Conservation (phyloP, 768 basidiomycete species). For the Mycena rosella region DNA sequence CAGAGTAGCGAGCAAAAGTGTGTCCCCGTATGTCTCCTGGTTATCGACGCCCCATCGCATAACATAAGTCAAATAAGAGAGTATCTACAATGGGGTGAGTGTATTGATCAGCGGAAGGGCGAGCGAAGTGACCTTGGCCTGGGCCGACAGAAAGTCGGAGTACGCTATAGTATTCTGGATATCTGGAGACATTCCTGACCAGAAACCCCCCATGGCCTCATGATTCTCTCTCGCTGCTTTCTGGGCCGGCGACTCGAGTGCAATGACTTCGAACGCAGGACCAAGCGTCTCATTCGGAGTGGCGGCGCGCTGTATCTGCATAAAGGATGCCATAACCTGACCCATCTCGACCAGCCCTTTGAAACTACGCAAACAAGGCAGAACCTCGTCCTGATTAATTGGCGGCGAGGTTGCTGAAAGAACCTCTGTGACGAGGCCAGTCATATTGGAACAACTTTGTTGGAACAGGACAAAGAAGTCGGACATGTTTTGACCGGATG, state of each 20-base stretch:
- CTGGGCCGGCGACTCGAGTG: slow-evolving; percentile 86
- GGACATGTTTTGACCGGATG: slow-evolving; percentile 78
- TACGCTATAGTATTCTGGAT: slow-evolving; percentile 83
- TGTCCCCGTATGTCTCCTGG: slow-evolving; percentile 82
- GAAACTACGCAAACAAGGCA: slow-evolving; percentile 88
- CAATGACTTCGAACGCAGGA: slow-evolving; percentile 84
- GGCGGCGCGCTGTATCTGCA: slow-evolving; percentile 84
- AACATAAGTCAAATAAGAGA: slow-evolving; percentile 93
- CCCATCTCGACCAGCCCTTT: slow-evolving; percentile 96
- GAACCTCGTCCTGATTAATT: slow-evolving; percentile 67
- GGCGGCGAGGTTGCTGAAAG: slow-evolving; percentile 75
- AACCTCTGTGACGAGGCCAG: slow-evolving; percentile 76
- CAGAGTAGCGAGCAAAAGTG: slow-evolving; percentile 81
- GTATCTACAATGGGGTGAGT: slow-evolving; percentile 65
- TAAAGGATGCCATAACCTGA: slow-evolving; percentile 90
- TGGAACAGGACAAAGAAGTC: slow-evolving; percentile 88
- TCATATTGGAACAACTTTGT: slow-evolving; percentile 82
- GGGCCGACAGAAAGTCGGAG: slow-evolving; percentile 86
- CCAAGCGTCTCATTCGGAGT: slow-evolving; percentile 73
- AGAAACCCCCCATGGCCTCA: slow-evolving; percentile 85
- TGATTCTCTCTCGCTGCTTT: slow-evolving; percentile 79
- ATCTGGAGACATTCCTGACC: slow-evolving; percentile 84
- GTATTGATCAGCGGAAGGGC: slow-evolving; percentile 2
- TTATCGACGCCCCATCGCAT: slow-evolving; percentile 73
- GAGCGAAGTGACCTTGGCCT: slow-evolving; percentile 82